Percentiles rank a stretch among this genome's conserved stretches.
phyloP scores from a whole-genome alignment of 768 basidiomycete genomes.

The Fomitopsis serialis region DNA sequence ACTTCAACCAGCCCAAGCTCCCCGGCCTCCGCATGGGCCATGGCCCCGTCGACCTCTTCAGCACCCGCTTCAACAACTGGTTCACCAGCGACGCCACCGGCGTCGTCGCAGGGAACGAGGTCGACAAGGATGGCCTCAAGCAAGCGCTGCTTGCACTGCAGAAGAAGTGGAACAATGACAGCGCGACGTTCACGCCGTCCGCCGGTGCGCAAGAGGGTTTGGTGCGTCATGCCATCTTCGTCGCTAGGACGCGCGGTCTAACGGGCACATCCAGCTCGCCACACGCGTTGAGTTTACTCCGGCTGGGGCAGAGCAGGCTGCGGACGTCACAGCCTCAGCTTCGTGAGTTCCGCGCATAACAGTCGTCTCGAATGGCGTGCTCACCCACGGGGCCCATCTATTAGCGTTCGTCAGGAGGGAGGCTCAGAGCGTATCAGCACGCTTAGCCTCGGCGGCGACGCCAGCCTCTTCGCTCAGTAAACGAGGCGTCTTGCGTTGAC shows the following conservation, averaged over 20 bases:
- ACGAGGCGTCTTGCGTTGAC: too few species aligned
- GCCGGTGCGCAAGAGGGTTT: conserved; percentile 5
- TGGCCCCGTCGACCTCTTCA: conserved; percentile 26
- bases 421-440: conserved; percentile 14
- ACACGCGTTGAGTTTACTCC: conserved; percentile 17
- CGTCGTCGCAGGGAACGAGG: conserved; percentile 16
- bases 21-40: conserved; percentile 18
- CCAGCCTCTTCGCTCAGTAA: conserved; percentile 8
- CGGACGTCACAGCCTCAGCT: conserved; percentile 16
- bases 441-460: conserved; percentile 18
- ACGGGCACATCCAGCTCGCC: conserved; percentile 6
- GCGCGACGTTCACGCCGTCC: conserved; percentile 7
- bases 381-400: neutral
- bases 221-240: conserved; percentile 4
- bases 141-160: conserved; percentile 21
- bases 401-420: conserved; percentile 17
- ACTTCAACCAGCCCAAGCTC: conserved; percentile 18
- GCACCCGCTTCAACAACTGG: conserved; percentile 23
- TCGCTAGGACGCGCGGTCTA: neutral
- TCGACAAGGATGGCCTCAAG: conserved; percentile 23
- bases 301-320: conserved; percentile 5
- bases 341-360: conserved; percentile 8
- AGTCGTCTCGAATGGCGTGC: neutral
- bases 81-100: conserved; percentile 20
- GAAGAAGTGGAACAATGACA: conserved; percentile 17